Percentiles rank a stretch among this genome's conserved stretches.
phyloP scores from a whole-genome alignment of 495 filamentous ascomycete genomes.

The Xylaria bambusicola region DNA sequence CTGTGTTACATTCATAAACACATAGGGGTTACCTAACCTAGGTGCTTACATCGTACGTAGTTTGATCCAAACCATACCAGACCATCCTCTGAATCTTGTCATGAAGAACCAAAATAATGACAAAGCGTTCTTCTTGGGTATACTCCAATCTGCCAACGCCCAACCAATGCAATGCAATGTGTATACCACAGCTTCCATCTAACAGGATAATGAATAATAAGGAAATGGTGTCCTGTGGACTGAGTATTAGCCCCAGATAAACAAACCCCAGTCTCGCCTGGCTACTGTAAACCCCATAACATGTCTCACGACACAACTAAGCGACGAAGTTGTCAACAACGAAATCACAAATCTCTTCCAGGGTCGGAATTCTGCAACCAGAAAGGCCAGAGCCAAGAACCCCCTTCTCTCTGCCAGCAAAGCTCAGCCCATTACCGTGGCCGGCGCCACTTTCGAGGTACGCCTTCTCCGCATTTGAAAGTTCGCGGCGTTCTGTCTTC shows the following conservation, averaged over 20 bases:
- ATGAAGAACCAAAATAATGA: slow-evolving; percentile 15
- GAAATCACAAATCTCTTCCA: slow-evolving; percentile 48
- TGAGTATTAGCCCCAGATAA: neutral
- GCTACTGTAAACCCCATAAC: neutral
- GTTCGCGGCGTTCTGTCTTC: slow-evolving; percentile 60
- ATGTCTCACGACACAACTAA: slow-evolving; percentile 22
- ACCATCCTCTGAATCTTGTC: neutral
- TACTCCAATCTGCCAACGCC: slow-evolving; percentile 18
- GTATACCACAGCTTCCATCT: slow-evolving; percentile 18
- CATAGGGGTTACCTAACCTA: too few species aligned
- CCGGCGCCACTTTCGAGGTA: slow-evolving; percentile 48
- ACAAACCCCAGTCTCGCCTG: slow-evolving; percentile 7
- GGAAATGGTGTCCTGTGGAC: neutral
- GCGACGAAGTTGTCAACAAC: slow-evolving; percentile 45
- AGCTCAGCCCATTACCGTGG: slow-evolving; percentile 21
- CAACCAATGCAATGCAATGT: slow-evolving; percentile 6
- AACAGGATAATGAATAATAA: slow-evolving; percentile 15
- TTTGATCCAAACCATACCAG: too few species aligned
- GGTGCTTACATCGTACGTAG: too few species aligned
- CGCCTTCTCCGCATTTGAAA: slow-evolving; percentile 49
- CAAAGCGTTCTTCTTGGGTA: slow-evolving; percentile 5
- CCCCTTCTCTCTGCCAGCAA: slow-evolving; percentile 7
- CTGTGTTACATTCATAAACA: slow-evolving; percentile 9
- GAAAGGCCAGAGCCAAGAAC: slow-evolving; percentile 30
- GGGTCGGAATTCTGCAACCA: slow-evolving; percentile 38